Evolutionary conservation across 139 green algal genomes (phyloP), one percentile per base, ranked within the genome.

Genomic region (Choricystis sp.): DNA sequence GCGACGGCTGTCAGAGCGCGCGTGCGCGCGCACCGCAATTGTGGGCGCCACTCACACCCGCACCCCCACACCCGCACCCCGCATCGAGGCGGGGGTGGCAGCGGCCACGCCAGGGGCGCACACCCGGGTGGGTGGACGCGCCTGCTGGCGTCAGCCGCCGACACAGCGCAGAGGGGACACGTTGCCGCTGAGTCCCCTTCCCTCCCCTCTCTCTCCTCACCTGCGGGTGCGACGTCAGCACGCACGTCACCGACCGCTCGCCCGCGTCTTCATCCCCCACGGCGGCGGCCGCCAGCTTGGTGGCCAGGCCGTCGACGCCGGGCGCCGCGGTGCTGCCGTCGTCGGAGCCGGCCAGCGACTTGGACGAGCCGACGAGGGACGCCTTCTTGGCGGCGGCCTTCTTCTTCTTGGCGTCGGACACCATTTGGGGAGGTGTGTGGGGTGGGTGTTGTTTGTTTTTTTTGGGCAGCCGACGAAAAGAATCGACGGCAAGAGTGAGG

Each of bases 151-250:
- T n/a, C n/a, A n/a, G n/a, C n/a, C n/a, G n/a, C n/a, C n/a, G n/a
- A n/a, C n/a, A n/a, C n/a, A n/a, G n/a, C n/a, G n/a, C n/a, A n/a
- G n/a, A n/a, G n/a, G n/a, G n/a, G n/a, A n/a, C n/a, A n/a, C n/a
- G n/a, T n/a, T n/a, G n/a, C n/a, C n/a, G n/a, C n/a, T n/a, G n/a
- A n/a, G n/a, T n/a, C n/a, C n/a, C n/a, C n/a, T n/a, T n/a, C n/a
- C n/a, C n/a, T n/a, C n/a, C n/a, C n/a, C n/a, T n/a, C 40, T 52
- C 9, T 52, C 40, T 16, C 40, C 40, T 52, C 40, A 52, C 40
- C 40, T 52, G 40, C 40, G 84, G 82, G 63, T 94, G 85, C 30
- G 70, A 81, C 2, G 84, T 79, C 25, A 91, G 70, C 22, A 94
- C 74, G 24, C 85, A 83, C 4, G 86, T 92, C 63, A 66, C 80